A percentile compares a stretch with the other conserved stretches of the same genome.
phyloP scores from a whole-genome alignment of 2,329 filamentous ascomycete genomes.

The Cladosporium phlei region DNA sequence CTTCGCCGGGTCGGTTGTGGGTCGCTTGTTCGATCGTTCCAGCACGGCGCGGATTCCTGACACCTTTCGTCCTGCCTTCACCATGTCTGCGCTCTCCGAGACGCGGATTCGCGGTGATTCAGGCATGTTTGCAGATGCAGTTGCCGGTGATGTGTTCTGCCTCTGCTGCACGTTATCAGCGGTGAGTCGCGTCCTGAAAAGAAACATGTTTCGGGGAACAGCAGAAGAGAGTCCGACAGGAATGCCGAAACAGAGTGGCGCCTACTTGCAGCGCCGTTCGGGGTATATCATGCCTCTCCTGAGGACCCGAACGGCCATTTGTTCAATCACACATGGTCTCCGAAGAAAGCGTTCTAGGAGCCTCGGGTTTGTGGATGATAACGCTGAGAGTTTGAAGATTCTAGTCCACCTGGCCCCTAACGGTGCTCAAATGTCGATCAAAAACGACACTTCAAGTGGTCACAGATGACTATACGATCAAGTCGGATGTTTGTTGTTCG shows the following conservation, averaged over 20 bases:
- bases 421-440: too few species aligned
- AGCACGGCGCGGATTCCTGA: slow-evolving; percentile 6
- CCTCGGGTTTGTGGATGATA: too few species aligned
- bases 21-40: slow-evolving; percentile 1
- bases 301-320: too few species aligned
- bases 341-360: too few species aligned
- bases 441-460: too few species aligned
- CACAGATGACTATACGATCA: too few species aligned
- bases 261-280: too few species aligned
- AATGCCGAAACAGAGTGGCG: too few species aligned
- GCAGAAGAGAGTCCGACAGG: not conserved
- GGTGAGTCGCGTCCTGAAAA: not conserved
- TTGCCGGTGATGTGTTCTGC: not conserved
- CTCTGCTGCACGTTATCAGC: not conserved
- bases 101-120: not conserved
- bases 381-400: too few species aligned
- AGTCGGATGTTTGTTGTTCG: too few species aligned
- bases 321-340: too few species aligned
- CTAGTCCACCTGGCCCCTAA: too few species aligned
- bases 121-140: not conserved
- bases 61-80: not conserved
- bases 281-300: not conserved
- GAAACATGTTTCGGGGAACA: not conserved
- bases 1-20: not conserved
- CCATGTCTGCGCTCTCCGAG: not conserved